Conservation (phyloP, 1,284 basidiomycete species). For the Quambalaria eucalypti region DNA sequence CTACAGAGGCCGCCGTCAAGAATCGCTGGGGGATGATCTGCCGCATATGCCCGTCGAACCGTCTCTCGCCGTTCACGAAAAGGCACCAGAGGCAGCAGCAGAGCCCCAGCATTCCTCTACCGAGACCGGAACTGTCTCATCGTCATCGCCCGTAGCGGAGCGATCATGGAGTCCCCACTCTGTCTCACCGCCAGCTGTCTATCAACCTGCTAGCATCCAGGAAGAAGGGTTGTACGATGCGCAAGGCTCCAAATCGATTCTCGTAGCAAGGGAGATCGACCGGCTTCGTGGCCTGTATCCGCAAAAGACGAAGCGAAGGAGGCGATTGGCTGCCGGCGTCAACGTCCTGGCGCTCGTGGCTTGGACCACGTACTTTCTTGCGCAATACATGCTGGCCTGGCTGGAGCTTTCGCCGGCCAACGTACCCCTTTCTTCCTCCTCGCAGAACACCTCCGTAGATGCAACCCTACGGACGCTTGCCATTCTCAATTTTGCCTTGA, state of each 20-base stretch:
- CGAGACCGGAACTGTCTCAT: background rate
- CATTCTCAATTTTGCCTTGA: background rate
- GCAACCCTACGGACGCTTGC: background rate
- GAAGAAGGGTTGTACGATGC: background rate
- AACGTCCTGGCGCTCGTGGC: background rate
- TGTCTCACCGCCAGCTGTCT: background rate
- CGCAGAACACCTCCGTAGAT: background rate
- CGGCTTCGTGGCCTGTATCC: background rate
- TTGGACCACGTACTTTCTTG: background rate
- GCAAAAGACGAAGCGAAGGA: background rate
- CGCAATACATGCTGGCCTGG: background rate
- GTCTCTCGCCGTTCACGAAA: background rate
- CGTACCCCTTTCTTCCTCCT: background rate
- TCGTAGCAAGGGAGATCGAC: background rate
- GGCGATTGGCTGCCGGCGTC: background rate
- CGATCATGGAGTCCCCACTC: background rate
- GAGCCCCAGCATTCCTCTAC: background rate
- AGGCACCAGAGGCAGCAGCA: background rate
- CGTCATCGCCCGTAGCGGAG: background rate
- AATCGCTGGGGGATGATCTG: background rate
- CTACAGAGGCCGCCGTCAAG: too few relatives aligned
- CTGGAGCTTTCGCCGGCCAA: background rate
- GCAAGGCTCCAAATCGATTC: background rate
- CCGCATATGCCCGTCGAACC: background rate
- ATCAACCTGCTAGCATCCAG: background rate